Base-by-base conservation (phyloP, 2,329 filamentous ascomycete genomes). In the Chrysosporium queenslandicum region DNA sequence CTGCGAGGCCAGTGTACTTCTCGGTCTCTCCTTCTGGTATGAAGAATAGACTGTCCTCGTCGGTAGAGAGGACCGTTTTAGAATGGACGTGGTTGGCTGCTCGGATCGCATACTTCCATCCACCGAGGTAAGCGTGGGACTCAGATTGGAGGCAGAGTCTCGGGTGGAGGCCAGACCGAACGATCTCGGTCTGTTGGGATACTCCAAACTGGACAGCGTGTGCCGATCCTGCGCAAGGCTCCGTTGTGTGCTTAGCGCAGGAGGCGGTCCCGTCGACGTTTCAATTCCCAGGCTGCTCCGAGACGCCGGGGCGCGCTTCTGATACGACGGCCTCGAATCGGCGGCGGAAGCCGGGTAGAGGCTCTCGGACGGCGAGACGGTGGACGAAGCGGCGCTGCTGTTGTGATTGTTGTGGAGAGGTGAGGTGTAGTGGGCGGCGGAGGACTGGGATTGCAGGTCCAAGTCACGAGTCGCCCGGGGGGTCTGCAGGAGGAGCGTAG, bases 211-310 rank as follows among this genome's bases (percentile, higher is more conserved):
- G 16, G 51, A 36, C 14, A 36, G 20, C 6, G 51, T 29, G 25
- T 61, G 66, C 50, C 63, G 62, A 57, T 68, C 64, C 53, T 69
- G 64, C 58, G 66, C 63, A 42, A 66, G 59, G 25, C 32, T 54
- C 6, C 52, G 52, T 53, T 73, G 73, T 48, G 74, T 75, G 54
- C 74, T 71, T 54, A 75, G 68, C n/a, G 74, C 70, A 53, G 75
- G 71, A 48, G 74, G 74, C 42, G 76, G 74, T 54, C 74, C 75
- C 60, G 69, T 65, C 53, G 67, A 70, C 27, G 71, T 74, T 61
- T 74, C 71, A 67, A 77, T 74, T 59, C 74, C 73, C 68, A 73
- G 67, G 50, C 69, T 72, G 58, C 70, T 74, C 56, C 69, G 69
- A 46, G 73, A 75, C 21, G 73, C 72, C 37, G 74, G 74, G 27